Evolutionary conservation across 306 rosid genomes (phyloP).

Genomic region (Adenanthera pavonina): DNA sequence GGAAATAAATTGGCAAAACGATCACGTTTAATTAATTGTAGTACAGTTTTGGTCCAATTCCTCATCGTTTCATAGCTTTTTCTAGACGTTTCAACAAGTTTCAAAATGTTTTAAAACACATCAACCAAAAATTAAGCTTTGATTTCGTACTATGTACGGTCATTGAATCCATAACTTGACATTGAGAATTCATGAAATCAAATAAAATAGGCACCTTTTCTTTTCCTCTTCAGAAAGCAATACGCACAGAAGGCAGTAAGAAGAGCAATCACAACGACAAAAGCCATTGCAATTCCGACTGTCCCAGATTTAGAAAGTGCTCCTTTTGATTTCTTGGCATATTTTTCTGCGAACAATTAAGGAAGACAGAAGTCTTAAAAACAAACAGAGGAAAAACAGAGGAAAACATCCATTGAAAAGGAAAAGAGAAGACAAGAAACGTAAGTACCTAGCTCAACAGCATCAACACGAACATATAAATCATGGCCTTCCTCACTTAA

Average conservation of each 20-base stretch:
- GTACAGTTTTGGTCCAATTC: too few species aligned
- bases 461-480: not conserved
- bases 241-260: not conserved
- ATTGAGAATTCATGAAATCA: too few species aligned
- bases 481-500: slow-evolving; percentile 42
- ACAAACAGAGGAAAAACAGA: too few species aligned
- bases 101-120: too few species aligned
- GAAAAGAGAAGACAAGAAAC: not conserved
- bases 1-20: too few species aligned
- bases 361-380: not conserved
- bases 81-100: too few species aligned
- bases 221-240: not conserved
- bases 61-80: too few species aligned
- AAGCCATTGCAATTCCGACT: not conserved
- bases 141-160: too few species aligned
- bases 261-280: not conserved
- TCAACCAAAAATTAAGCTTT: not conserved
- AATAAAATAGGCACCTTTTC: not conserved
- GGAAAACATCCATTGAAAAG: not conserved
- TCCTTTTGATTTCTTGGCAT: not conserved
- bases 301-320: not conserved
- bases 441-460: not conserved
- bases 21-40: too few species aligned
- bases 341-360: not conserved
- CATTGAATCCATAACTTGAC: too few species aligned